A percentile compares a stretch with the other conserved stretches of the same genome.
phyloP scores from a whole-genome alignment of 148 eudicot species.

The Drosera capensis region DNA sequence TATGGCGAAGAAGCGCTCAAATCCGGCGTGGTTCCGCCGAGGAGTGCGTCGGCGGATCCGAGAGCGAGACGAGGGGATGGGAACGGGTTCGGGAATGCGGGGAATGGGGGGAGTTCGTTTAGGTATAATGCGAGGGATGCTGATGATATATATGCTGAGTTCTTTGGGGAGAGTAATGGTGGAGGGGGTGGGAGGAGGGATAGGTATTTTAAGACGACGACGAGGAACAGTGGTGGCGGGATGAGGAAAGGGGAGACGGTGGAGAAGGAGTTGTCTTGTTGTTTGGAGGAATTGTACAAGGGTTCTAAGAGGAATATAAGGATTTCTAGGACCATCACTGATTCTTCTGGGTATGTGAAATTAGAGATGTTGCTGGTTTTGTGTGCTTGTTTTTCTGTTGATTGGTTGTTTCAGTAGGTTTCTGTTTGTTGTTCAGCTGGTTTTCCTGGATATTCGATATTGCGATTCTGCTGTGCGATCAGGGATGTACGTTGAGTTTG shows the following conservation, averaged over 20 bases:
- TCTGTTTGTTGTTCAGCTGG: too few species aligned
- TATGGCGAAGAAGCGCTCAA: constrained; percentile 84
- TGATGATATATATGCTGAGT: constrained; percentile 73
- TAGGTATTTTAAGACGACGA: too few species aligned
- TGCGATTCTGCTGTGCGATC: too few species aligned
- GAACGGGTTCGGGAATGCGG: constrained; percentile 12
- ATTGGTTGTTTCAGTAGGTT: too few species aligned
- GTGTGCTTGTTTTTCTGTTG: too few species aligned
- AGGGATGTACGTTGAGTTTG: too few species aligned
- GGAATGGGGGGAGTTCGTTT: constrained; percentile 40
- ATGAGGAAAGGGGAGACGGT: constrained; percentile 63
- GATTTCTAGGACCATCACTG: constrained; percentile 59
- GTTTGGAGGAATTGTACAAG: constrained; percentile 64
- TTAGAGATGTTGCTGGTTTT: too few species aligned
- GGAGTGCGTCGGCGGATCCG: constrained; percentile 44
- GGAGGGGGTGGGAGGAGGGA: too few species aligned
- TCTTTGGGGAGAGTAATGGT: constrained; percentile 45
- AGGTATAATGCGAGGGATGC: constrained; percentile 76
- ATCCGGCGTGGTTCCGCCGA: constrained; percentile 63
- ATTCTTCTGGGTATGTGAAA: constrained; percentile 37
- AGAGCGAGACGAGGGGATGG: constrained; percentile 9
- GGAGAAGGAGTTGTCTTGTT: constrained; percentile 65
- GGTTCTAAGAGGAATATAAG: constrained; percentile 89
- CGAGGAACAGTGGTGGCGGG: too few species aligned
- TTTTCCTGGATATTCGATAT: too few species aligned